These are phyloP conservation scores for Acanthamoeba rhysodes DNA, from an alignment of 208 protist genomes.

Conservation along the genomic window DNA sequence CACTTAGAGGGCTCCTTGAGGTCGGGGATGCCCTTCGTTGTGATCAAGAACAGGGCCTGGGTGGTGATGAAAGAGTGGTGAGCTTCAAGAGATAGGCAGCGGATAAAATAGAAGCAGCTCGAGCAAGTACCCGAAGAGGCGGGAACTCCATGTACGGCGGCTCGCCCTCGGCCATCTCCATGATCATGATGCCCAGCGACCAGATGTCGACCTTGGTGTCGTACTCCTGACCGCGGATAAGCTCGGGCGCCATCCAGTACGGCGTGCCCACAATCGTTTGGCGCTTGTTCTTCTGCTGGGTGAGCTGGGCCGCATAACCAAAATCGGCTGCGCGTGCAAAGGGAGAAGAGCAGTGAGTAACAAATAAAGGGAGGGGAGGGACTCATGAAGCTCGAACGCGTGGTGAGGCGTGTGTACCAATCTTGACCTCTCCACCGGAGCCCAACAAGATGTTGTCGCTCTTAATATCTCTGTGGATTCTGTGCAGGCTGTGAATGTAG, in stretches of 20 bases:
- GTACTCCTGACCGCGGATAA: slow-evolving; percentile 84
- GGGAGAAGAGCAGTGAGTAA: background rate
- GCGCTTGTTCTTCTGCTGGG: slow-evolving; percentile 85
- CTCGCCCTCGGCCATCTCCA: slow-evolving; percentile 80
- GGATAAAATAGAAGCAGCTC: background rate
- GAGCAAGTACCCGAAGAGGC: slow-evolving; percentile 74
- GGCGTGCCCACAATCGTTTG: slow-evolving; percentile 90
- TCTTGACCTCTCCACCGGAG: slow-evolving; percentile 82
- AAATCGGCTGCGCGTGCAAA: slow-evolving; percentile 86
- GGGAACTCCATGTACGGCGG: slow-evolving; percentile 85
- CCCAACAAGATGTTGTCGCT: slow-evolving; percentile 90
- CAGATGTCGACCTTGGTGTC: slow-evolving; percentile 73
- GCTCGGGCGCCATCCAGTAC: slow-evolving; percentile 87
- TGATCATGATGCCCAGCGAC: slow-evolving; percentile 82
- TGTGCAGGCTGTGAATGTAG: slow-evolving; percentile 88
- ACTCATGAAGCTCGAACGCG: background rate
- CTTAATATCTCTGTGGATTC: slow-evolving; percentile 93
- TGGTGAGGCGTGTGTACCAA: background rate
- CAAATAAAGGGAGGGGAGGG: background rate
- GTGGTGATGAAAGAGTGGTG: background rate
- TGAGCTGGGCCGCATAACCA: slow-evolving; percentile 90
- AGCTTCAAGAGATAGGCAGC: too few relatives aligned
- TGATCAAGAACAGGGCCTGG: slow-evolving; percentile 85
- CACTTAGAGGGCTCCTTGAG: slow-evolving; percentile 81
- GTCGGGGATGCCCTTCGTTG: slow-evolving; percentile 86